Base-by-base conservation (phyloP, 106 monocot genomes). In the Alisma plantagoaquatica region DNA sequence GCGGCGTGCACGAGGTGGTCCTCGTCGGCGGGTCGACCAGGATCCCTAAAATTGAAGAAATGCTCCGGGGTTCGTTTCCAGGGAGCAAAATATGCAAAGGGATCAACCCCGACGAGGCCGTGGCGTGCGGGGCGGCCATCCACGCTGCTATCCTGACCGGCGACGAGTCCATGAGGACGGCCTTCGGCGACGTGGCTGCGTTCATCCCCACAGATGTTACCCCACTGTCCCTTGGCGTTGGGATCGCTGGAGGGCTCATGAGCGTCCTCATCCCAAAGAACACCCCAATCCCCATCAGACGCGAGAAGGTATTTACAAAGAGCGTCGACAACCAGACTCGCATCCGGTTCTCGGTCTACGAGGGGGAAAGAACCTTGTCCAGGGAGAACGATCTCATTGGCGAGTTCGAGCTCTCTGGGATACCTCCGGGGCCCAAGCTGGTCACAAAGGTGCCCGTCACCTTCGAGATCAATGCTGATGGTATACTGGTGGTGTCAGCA, bases 401-500 rank as follows among this genome's bases (percentile, higher is more conserved):
- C 18, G 43, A 70, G 43, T 82, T 78, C 46, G 51, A 61, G 35
- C 63, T 86, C n/a, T 38, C 70, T 1, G 76, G 80, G 30, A 80
- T 86, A 19, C 76, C 66, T 2, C 76, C 80, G 1, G 80, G 67
- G 2, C 85, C 77, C 1, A 27, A 41, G 21, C 69, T 73, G 24
- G 77, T 68, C 0, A 57, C 77, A 2, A 55, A 65, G 43, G 60
- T 81, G 31, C 61, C 49, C 0, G 77, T 74, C 25, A 66, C 70
- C 66, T 81, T 81, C 18, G 66, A 57, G 33, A 81, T 86, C 18
- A 67, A 80, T 35, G 66, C 54, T 4, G 70, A 86, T 23, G 85
- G 76, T 1, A 70, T 80, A 21, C 27, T 85, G 29, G 65, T 77
- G 27, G 86, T 77, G 14, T 59, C 71, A 0, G 78, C 75, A 0